These are phyloP conservation scores for Pachysandra terminalis DNA, from an alignment of 164 flowering plant genomes.

Conservation along the genomic window DNA sequence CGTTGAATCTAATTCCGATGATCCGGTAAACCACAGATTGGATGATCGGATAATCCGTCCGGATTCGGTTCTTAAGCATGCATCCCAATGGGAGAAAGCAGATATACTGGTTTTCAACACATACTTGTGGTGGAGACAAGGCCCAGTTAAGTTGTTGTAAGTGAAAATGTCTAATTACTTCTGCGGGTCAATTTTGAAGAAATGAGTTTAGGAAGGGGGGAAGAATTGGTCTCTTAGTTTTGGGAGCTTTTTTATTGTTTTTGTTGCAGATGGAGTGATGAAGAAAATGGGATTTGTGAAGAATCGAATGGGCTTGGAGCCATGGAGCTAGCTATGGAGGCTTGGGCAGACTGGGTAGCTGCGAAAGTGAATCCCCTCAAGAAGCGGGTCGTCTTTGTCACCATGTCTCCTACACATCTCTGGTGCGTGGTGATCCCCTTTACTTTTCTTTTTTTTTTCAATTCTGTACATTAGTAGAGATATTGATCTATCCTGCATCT, in stretches of 20 bases:
- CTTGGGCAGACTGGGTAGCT: conserved; percentile 90
- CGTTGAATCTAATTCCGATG: conserved; percentile 88
- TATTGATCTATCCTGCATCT: not conserved
- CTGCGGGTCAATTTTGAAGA: conserved; percentile 1
- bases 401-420: conserved; percentile 96
- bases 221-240: not conserved
- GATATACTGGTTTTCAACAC: conserved; percentile 88
- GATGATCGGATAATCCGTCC: conserved; percentile 78
- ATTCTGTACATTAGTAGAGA: not conserved
- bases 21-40: conserved; percentile 83
- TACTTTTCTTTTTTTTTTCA: too few relatives aligned
- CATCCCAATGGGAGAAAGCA: conserved; percentile 78
- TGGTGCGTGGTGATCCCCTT: conserved; percentile 36
- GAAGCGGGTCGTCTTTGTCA: conserved; percentile 76
- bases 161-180: conserved; percentile 16
- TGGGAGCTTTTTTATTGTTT: not conserved
- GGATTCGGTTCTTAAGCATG: conserved; percentile 71
- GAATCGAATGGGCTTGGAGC: conserved; percentile 72
- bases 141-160: conserved; percentile 85
- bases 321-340: conserved; percentile 83
- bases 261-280: conserved; percentile 71
- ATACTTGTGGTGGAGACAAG: conserved; percentile 98
- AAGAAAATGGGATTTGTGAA: conserved; percentile 67
- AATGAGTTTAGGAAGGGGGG: not conserved
- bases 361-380: conserved; percentile 47